phyloP scores from a whole-genome alignment of 1,139 yeast genomes.

The Saccharomyces hybrid region DNA sequence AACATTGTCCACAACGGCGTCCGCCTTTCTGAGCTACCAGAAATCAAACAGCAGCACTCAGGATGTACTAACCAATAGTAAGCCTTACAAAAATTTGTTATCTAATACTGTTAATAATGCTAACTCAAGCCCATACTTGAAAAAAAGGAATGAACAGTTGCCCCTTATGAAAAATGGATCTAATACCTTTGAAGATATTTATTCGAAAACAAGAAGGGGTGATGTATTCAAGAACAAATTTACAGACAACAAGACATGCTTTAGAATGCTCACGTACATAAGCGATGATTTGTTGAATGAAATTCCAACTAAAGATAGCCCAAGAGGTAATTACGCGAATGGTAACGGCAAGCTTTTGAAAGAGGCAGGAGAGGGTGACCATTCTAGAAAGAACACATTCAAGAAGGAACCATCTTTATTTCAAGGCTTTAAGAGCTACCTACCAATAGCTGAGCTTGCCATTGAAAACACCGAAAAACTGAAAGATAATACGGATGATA shows the following conservation, averaged over 20 bases:
- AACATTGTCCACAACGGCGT: constrained; percentile 41
- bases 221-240: constrained; percentile 31
- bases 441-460: constrained; percentile 38
- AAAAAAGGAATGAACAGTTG: not conserved
- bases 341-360: constrained; percentile 5
- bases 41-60: constrained; percentile 23
- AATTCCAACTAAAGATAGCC: constrained; percentile 33
- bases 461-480: not conserved
- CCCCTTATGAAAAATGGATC: constrained; percentile 2
- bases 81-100: constrained; percentile 42
- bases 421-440: constrained; percentile 59
- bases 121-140: constrained; percentile 8
- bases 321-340: not conserved
- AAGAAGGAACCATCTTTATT: constrained; percentile 38
- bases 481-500: not conserved
- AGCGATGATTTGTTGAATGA: constrained; percentile 51
- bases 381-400: constrained; percentile 8
- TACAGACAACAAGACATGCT: constrained; percentile 35
- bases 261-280: constrained; percentile 41
- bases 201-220: constrained; percentile 19
- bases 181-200: constrained; percentile 19
- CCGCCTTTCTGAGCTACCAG: constrained; percentile 35
- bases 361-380: constrained; percentile 15
- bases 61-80: constrained; percentile 35
- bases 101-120: constrained; percentile 35